Evolutionary conservation across 345 rosid genomes (phyloP), one percentile per base, ranked within the genome.

Genomic region (Eutrema yunnanense): DNA sequence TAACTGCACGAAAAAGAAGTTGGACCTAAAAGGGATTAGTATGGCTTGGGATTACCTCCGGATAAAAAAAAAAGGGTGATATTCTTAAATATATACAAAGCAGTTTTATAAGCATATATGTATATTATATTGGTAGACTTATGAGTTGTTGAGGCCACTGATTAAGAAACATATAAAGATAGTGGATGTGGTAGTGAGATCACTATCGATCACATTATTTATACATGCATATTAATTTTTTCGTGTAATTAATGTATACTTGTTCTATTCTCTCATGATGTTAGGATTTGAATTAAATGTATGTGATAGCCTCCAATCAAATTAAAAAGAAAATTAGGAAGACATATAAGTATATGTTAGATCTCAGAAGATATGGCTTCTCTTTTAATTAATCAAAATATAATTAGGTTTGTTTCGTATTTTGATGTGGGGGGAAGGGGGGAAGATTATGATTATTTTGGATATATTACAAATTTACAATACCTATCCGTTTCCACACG

Each of bases 131-230:
- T 70, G 26, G 48, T 63, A 64, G 75, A 56, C 48, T 9, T 48
- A 19, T 19, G 75, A 49, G 56, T 76, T 61, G 33, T 40, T 41
- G 72, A 70, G 53, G 48, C 61, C 75, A 55, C 16, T 55, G 61
- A 40, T 69, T 61, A 27, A 34, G 55, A 66, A 66, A 49, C 22
- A 75, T 51, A 41, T 26, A 62, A 62, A 70, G 71, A 76, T 76
- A 76, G 80, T 76, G 80, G 80, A 26, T 55, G 71, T 42, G 47
- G 22, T 48, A 76, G 75, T 70, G 48, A 76, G 44, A 66, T 76
- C 80, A 56, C 71, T 33, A 55, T 70, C 34, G 34, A 32, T 32
- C 74, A 62, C 47, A 76, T 55, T 55, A 14, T 47, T 48, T 58
- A 33, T 70, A 55, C 57, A 36, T 76, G 16, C 38, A 62, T 53